Evolutionary conservation across 257 asterid genomes (phyloP), one percentile per base, ranked within the genome.

Genomic region (Verbascum thapsus): DNA sequence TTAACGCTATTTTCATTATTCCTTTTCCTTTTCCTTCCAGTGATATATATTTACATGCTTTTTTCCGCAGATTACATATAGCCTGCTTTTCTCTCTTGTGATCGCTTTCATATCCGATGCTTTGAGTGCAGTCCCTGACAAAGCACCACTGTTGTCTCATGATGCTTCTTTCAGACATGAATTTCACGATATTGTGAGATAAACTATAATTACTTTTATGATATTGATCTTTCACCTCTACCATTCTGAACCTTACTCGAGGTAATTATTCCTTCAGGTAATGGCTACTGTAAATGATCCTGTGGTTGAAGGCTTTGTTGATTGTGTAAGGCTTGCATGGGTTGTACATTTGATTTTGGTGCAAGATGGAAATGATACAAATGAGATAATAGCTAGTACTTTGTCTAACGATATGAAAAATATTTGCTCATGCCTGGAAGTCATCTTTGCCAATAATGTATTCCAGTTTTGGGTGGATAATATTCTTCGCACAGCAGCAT

Each of bases 271-370:
- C 66, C 60, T 73, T 52, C 75, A 94, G 99, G 88, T 90, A 63
- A 90, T 94, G 95, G 76, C 76, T 69, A 48, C 81, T 17, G 95
- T 84, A 79, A 81, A 70, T 81, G 87, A 85, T 81, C 85, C 94
- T 38, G 42, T 72, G 12, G 84, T 81, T 68, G 96, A 87, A 78
- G 97, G 96, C 57, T 90, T 83, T 69, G 84, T 90, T 56, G 85
- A 79, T 74, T 94, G 99, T 73, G 88, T 90, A 54, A 81, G 95
- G 86, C 88, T 86, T 78, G 88, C 96, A 7, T 94, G 97, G 97
- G 80, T 76, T 69, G 96, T 90, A 61, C 99, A 87, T 74, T 76
- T 94, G 78, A 79, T 94, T 76, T 80, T 94, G 80, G 81, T 77
- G 39, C 87, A 79, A 42, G 91, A 87, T 72, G 96, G 83, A 53